Evolutionary conservation across 1,139 yeast genomes (phyloP), one percentile per base, ranked within the genome.

Genomic region (Eremothecium gossypii): DNA sequence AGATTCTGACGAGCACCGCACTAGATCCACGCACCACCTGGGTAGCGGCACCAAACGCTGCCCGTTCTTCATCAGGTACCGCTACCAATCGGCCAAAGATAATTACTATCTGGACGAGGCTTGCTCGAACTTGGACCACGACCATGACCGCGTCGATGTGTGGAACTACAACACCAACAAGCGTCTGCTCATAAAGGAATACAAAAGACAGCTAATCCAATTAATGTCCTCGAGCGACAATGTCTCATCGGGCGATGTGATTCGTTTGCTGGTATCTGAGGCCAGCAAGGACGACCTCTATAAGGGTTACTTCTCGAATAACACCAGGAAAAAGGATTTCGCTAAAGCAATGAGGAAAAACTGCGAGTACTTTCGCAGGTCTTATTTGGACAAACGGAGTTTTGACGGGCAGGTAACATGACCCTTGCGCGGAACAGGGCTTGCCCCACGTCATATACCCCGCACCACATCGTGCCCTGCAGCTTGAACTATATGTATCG

Each of bases 281-380:
- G 37, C 37, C 27, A 34, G 37, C 14, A 34, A 34, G 8, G 37
- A 34, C 8, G 37, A 34, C 11, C 29, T 34, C 27, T 34, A 34
- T 14, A 34, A 34, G 14, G 37, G 37, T 23, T 34, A 34, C 29
- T 34, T 34, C 29, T 34, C 37, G 11, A 34, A 23, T 17, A 34
- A 34, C 14, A 20, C 37, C n/a, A 34, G 37, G 14, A 34, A 34
- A 23, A 34, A 34, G 14, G 37, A 34, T 20, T 34, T 34, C 8
- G 37, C 37, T 20, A 34, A 34, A 23, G 37, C 37, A n/a, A 34
- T 34, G 37, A 17, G 37, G 29, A 34, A 34, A 29, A 34, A 34
- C 29, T 34, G 37, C 14, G 37, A 34, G 14, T 34, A 34, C 29
- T 34, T 34, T 14, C 37, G 37, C 12, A n/a, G 37, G 11, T 34